Evolutionary conservation across 371 early-diverging fungal genomes (phyloP).

Genomic region (Paraphysoderma sedebokerense): DNA sequence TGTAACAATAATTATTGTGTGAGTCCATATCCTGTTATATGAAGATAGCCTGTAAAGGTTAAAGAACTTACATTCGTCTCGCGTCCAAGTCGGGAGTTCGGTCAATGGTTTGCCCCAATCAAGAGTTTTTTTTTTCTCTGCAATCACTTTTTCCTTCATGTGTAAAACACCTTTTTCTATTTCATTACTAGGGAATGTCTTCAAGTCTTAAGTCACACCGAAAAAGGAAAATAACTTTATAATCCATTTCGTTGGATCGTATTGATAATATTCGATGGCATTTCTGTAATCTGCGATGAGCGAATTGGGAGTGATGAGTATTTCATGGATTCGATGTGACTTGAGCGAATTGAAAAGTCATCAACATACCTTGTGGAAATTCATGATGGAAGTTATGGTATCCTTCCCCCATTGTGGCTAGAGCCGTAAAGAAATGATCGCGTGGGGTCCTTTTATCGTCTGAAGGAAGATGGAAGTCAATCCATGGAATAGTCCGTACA

Average conservation of each 20-base stretch:
- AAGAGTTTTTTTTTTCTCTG: constrained; percentile 31
- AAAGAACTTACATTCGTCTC: no score
- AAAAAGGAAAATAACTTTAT: constrained; percentile 45
- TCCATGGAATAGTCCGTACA: no score
- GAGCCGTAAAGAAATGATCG: constrained; percentile 61
- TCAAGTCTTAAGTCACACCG: constrained; percentile 69
- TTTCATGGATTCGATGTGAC: no score
- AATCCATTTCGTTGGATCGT: constrained; percentile 92
- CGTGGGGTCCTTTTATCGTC: constrained; percentile 66
- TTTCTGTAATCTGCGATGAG: constrained; percentile 83
- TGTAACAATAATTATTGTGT: no score
- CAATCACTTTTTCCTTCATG: constrained; percentile 68
- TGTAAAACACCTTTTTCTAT: constrained; percentile 61
- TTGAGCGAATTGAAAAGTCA: no score
- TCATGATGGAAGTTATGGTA: constrained; percentile 86
- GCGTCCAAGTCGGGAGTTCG: constrained; percentile 45
- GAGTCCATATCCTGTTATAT: no score
- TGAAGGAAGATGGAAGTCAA: no score
- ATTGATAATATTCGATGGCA: constrained; percentile 72
- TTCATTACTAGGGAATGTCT: constrained; percentile 78
- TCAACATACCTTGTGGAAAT: constrained; percentile 84
- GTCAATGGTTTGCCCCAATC: constrained; percentile 54
- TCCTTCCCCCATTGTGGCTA: constrained; percentile 66
- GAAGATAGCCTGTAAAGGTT: no score
- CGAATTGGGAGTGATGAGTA: no score